phyloP scores from a whole-genome alignment of 2,329 filamentous ascomycete genomes.

The Colletotrichum somersetense region DNA sequence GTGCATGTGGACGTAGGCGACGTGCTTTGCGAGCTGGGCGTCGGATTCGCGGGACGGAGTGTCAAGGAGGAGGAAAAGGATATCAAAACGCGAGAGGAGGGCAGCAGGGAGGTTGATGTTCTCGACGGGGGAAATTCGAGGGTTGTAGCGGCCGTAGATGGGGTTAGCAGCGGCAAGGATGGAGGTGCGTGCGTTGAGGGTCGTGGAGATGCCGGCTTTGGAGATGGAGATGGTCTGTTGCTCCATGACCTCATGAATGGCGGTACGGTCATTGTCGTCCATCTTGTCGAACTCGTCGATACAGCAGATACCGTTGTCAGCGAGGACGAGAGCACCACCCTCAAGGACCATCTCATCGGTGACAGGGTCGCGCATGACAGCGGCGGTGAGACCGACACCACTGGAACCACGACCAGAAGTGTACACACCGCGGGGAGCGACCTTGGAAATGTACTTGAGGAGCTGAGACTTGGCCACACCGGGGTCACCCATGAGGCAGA shows the following conservation, averaged over 20 bases:
- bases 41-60: conserved; percentile 91
- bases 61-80: conserved; percentile 96
- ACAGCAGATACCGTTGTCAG: conserved; percentile 87
- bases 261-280: conserved; percentile 85
- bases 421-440: conserved; percentile 91
- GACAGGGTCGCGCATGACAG: conserved; percentile 86
- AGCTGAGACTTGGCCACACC: conserved; percentile 99
- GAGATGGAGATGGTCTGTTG: conserved; percentile 89
- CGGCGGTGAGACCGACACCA: conserved; percentile 84
- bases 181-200: conserved; percentile 93
- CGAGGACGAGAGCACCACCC: conserved; percentile 82
- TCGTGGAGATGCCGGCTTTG: conserved; percentile 78
- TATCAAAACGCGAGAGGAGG: conserved; percentile 94
- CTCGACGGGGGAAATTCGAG: conserved; percentile 94
- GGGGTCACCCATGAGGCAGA: conserved; percentile 98
- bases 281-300: conserved; percentile 93
- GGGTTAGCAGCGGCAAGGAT: conserved; percentile 97
- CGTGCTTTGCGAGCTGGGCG: conserved; percentile 94
- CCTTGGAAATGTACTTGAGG: conserved; percentile 98
- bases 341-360: conserved; percentile 89
- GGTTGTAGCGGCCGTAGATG: conserved; percentile 97
- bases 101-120: conserved; percentile 99
- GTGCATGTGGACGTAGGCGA: conserved; percentile 97
- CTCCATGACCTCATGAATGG: conserved; percentile 91
- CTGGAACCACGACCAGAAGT: conserved; percentile 85